phyloP scores from a whole-genome alignment of 768 basidiomycete genomes.

The Termitomyces sp. region DNA sequence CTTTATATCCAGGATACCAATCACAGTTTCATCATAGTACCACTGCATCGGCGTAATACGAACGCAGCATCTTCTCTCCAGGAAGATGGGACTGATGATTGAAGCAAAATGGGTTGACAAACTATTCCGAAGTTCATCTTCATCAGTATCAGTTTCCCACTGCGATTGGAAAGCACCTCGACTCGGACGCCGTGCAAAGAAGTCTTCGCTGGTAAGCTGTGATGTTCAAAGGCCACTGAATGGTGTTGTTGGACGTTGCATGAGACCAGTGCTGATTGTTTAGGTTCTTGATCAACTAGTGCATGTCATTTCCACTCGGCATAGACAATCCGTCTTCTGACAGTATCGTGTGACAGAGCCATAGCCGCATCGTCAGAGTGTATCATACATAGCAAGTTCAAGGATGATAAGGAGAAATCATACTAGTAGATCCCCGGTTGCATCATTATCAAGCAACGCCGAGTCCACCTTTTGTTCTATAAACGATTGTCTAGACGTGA shows the following conservation, averaged over 20 bases:
- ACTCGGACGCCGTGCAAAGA: too few relatives aligned
- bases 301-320: neutral
- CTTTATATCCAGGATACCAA: neutral
- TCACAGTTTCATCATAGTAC: neutral
- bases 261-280: too few relatives aligned
- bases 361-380: neutral
- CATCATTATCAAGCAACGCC: too few relatives aligned
- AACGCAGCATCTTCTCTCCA: neutral
- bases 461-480: neutral
- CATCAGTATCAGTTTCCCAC: too few relatives aligned
- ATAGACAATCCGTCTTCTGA: neutral
- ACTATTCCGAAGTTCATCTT: too few relatives aligned
- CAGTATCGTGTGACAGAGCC: neutral
- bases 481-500: constrained; percentile 11
- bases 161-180: too few relatives aligned
- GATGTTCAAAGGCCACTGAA: neutral
- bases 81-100: neutral
- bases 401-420: too few relatives aligned
- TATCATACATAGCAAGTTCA: neutral
- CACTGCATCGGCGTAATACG: neutral
- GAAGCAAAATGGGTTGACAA: neutral
- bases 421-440: too few relatives aligned
- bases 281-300: too few relatives aligned
- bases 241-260: neutral
- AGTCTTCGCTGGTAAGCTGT: too few relatives aligned